Conservation (phyloP, 768 basidiomycete genomes). For the Dioszegia aurantiaca region DNA sequence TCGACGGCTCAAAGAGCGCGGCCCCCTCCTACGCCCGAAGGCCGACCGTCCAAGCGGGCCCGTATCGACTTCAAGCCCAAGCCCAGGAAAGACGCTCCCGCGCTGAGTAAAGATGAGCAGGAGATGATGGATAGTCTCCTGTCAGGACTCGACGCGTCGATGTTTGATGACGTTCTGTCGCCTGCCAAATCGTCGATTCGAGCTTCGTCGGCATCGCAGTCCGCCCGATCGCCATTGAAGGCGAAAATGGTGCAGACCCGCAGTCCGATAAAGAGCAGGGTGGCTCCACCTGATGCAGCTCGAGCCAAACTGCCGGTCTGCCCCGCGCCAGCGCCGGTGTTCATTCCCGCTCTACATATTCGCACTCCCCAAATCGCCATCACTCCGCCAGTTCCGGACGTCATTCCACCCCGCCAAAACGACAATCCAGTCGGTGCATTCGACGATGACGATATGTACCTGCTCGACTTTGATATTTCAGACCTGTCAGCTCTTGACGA, state of each 20-base stretch:
- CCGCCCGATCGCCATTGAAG: constrained; percentile 15
- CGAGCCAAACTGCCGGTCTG: background rate
- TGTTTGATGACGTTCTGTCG: constrained; percentile 57
- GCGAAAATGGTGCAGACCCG: constrained; percentile 7
- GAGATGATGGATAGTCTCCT: constrained; percentile 62
- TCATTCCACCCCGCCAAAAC: background rate
- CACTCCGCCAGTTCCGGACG: background rate
- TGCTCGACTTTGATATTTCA: constrained; percentile 39
- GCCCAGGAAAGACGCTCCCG: background rate
- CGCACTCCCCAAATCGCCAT: background rate
- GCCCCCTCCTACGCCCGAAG: background rate
- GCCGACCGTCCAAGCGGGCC: constrained; percentile 1
- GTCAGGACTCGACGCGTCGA: constrained; percentile 59
- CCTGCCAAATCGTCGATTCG: constrained; percentile 20
- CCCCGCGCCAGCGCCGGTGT: background rate
- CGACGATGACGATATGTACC: constrained; percentile 30
- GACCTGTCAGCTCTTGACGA: constrained; percentile 38
- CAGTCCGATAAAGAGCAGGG: background rate
- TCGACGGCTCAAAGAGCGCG: no score
- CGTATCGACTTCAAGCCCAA: background rate
- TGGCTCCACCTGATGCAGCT: background rate
- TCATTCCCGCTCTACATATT: background rate
- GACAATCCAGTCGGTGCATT: background rate
- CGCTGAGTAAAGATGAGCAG: constrained; percentile 57
- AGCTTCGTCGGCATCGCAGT: background rate